Percentiles rank a stretch among this genome's conserved stretches.
Evolutionary conservation across 2,329 filamentous ascomycete species (phyloP).

Genomic region (Paraconiothyrium sp.): DNA sequence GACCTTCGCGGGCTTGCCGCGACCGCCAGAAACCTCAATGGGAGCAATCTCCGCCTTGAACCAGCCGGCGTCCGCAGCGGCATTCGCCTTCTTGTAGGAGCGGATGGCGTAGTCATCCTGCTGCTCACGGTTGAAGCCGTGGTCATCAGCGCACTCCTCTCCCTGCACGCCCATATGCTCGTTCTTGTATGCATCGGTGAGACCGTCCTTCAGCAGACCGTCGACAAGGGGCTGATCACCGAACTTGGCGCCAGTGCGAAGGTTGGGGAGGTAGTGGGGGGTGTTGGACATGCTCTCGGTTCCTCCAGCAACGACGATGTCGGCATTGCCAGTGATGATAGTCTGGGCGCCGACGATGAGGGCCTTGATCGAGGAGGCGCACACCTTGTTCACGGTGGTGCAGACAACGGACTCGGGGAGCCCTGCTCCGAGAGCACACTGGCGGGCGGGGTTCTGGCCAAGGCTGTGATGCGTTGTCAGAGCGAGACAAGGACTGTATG

Average conservation of each 20-base stretch:
- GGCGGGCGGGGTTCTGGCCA: constrained; percentile 94
- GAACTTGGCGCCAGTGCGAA: constrained; percentile 91
- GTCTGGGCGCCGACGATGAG: constrained; percentile 95
- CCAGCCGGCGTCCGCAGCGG: constrained; percentile 79
- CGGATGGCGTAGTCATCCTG: constrained; percentile 97
- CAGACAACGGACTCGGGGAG: constrained; percentile 81
- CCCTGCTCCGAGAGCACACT: constrained; percentile 90
- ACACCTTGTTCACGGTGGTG: constrained; percentile 99
- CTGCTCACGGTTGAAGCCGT: constrained; percentile 80
- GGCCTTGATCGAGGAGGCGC: constrained; percentile 93
- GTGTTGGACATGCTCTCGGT: constrained; percentile 99
- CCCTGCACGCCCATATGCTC: constrained; percentile 95
- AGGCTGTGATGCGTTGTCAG: constrained; percentile 66
- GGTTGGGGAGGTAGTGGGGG: constrained; percentile 90
- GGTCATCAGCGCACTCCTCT: constrained; percentile 89
- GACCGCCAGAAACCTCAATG: constrained; percentile 84
- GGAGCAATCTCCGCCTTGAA: constrained; percentile 90
- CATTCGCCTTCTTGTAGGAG: constrained; percentile 92
- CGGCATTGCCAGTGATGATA: constrained; percentile 95
- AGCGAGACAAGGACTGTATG: constrained; percentile 2
- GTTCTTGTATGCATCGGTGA: constrained; percentile 94
- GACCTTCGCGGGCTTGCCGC: constrained; percentile 85
- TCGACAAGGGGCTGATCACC: constrained; percentile 90
- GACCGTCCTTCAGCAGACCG: constrained; percentile 90
- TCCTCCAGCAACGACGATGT: constrained; percentile 91